These are phyloP conservation scores for Themeda triandra DNA, from an alignment of 176 grass and related monocot genomes.

Conservation along the genomic window DNA sequence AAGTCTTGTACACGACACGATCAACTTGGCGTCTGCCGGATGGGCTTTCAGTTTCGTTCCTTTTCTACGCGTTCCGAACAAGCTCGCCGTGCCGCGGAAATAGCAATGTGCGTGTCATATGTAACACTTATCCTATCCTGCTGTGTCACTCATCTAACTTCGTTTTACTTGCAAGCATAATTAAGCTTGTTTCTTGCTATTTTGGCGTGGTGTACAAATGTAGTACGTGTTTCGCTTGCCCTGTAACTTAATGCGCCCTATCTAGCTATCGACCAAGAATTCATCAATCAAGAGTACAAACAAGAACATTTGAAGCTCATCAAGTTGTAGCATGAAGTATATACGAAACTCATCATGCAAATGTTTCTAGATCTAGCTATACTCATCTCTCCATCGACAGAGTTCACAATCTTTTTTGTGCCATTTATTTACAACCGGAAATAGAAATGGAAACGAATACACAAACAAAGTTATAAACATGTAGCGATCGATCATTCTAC, in stretches of 20 bases:
- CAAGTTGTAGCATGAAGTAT: not conserved
- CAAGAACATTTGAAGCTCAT: not conserved
- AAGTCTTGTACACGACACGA: not conserved
- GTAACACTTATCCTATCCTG: not conserved
- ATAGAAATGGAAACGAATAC: not conserved
- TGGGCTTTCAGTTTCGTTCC: not conserved
- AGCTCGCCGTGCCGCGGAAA: not conserved
- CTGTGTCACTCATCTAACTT: not conserved
- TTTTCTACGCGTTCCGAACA: not conserved
- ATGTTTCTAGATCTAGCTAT: not conserved
- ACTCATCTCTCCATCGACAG: not conserved
- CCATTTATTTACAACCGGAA: not conserved
- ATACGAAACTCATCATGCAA: not conserved
- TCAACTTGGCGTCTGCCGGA: not conserved
- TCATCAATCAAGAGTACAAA: not conserved
- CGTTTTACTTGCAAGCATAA: slow-evolving; percentile 12
- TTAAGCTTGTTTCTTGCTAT: not conserved
- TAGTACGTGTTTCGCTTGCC: not conserved
- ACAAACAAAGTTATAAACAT: not conserved
- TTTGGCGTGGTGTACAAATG: not conserved
- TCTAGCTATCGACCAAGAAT: not conserved
- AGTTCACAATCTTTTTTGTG: not conserved
- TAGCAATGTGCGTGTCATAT: not conserved
- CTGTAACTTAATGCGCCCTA: not conserved
- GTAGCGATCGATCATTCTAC: not conserved